phyloP scores from a whole-genome alignment of 169 alveolate species.

The Cryptosporidium viatorum region DNA sequence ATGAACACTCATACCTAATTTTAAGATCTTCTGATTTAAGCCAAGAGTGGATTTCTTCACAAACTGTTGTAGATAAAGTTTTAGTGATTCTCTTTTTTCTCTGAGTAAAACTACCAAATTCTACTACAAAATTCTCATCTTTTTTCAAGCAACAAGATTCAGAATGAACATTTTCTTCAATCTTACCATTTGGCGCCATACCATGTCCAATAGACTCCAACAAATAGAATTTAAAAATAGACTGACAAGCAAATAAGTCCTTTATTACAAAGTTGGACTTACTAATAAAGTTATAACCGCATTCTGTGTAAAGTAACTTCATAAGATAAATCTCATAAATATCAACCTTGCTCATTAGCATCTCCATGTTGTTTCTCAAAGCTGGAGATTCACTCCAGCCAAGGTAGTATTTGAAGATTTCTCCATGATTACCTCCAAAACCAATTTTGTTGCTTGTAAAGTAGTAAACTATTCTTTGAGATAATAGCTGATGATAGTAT shows the following conservation, averaged over 20 bases:
- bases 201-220: not conserved
- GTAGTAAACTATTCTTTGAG: constrained; percentile 23
- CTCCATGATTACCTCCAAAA: constrained; percentile 8
- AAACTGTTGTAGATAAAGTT: not conserved
- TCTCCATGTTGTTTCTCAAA: constrained; percentile 3
- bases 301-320: constrained; percentile 53
- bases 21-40: constrained; percentile 47
- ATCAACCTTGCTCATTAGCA: constrained; percentile 7
- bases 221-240: constrained; percentile 55
- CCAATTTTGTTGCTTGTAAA: constrained; percentile 19
- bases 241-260: constrained; percentile 30
- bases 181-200: not conserved
- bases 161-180: not conserved
- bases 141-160: not conserved
- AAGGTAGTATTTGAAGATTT: not conserved
- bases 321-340: constrained; percentile 46
- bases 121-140: not conserved
- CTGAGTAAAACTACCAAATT: constrained; percentile 2
- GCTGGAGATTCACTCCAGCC: not conserved
- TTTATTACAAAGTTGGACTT: constrained; percentile 46
- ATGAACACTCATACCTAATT: not conserved
- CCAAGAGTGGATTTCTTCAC: constrained; percentile 39
- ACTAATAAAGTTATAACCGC: constrained; percentile 51
- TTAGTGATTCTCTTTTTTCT: not conserved
- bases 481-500: constrained; percentile 8